phyloP scores from a whole-genome alignment of 371 early-diverging fungal genomes.

The Thermomucor indicae-seudaticae region DNA sequence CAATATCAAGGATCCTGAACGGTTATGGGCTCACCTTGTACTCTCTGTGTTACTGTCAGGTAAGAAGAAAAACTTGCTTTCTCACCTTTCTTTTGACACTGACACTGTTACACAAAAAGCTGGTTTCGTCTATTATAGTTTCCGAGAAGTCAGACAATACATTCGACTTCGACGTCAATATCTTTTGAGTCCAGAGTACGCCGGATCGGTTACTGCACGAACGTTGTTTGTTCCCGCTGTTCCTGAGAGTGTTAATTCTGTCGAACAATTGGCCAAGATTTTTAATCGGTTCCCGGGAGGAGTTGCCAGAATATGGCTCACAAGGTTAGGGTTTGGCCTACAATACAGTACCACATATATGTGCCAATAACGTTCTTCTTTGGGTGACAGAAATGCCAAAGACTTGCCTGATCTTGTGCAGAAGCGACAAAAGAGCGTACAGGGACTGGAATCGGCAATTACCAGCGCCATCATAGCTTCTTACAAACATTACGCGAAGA shows the following conservation, averaged over 20 bases:
- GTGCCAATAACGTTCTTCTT: background rate
- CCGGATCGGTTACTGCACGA: conserved; percentile 57
- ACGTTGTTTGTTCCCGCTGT: conserved; percentile 64
- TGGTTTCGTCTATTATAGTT: conserved; percentile 52
- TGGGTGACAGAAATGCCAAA: conserved; percentile 32
- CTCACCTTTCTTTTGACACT: background rate
- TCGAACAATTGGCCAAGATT: conserved; percentile 40
- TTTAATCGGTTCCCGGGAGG: conserved; percentile 75
- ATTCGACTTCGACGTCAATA: conserved; percentile 66
- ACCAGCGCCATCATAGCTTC: conserved; percentile 47
- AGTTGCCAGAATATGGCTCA: conserved; percentile 64
- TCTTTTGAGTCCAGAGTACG: conserved; percentile 54
- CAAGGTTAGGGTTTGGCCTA: conserved; percentile 40
- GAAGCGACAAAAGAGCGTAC: conserved; percentile 53
- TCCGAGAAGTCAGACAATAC: conserved; percentile 60
- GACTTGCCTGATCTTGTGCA: conserved; percentile 50
- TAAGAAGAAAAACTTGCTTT: conserved; percentile 19
- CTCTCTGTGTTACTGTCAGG: conserved; percentile 55
- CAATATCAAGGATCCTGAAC: conserved; percentile 47
- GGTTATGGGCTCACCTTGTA: conserved; percentile 69
- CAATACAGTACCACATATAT: background rate
- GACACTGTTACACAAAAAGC: conserved; percentile 5
- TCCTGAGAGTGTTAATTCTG: conserved; percentile 46
- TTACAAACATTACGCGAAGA: conserved; percentile 35
- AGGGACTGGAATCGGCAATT: conserved; percentile 46